Evolutionary conservation across 2,329 filamentous ascomycete species (phyloP).

Genomic region (Phoma sp.): DNA sequence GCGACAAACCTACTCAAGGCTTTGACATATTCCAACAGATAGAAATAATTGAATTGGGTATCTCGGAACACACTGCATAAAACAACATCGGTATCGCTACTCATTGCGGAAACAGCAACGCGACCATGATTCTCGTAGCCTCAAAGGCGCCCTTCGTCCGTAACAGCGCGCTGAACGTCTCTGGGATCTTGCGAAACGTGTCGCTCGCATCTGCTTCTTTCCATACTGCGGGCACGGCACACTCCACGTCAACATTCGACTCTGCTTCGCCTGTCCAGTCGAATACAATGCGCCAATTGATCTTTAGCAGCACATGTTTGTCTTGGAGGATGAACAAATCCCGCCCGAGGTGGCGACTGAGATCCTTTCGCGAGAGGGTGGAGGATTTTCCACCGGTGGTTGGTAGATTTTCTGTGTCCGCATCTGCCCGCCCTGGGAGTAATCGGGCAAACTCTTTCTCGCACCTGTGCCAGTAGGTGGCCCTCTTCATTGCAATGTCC

Average conservation of each 20-base stretch:
- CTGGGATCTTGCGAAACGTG: constrained; percentile 65
- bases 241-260: constrained; percentile 63
- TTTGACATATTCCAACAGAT: too few relatives aligned
- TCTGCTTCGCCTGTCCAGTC: constrained; percentile 77
- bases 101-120: constrained; percentile 57
- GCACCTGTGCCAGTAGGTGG: constrained; percentile 68
- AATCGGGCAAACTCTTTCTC: constrained; percentile 56
- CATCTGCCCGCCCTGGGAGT: constrained; percentile 17
- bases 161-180: constrained; percentile 67
- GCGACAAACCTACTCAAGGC: too few relatives aligned
- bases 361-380: constrained; percentile 51
- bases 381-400: constrained; percentile 15
- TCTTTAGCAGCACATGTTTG: constrained; percentile 55
- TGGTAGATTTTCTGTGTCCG: constrained; percentile 30
- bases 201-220: constrained; percentile 64
- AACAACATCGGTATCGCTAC: not conserved
- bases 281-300: constrained; percentile 71
- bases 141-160: constrained; percentile 62
- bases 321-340: constrained; percentile 41
- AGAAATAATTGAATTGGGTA: constrained; percentile 7
- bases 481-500: constrained; percentile 66
- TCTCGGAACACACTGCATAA: constrained; percentile 2
- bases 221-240: constrained; percentile 69
- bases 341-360: constrained; percentile 57
- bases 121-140: constrained; percentile 67